Percentiles rank a stretch among this genome's conserved stretches.
These are phyloP conservation scores for Aspergillus udagawae DNA, from an alignment of 2,329 filamentous ascomycete species.

Conservation along the genomic window DNA sequence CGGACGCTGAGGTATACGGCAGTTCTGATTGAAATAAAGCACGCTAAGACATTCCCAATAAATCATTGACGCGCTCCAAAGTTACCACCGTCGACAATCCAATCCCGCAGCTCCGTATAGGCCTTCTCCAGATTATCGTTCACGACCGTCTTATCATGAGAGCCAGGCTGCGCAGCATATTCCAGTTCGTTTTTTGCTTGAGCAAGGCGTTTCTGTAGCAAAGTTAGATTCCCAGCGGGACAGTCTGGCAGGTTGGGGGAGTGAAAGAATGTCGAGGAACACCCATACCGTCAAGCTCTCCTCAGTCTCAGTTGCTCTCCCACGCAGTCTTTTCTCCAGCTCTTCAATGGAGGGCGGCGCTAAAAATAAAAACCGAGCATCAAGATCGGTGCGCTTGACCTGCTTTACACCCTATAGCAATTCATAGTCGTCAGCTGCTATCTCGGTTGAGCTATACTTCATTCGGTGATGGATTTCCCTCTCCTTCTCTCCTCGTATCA, in stretches of 20 bases:
- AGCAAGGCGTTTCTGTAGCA: constrained; percentile 53
- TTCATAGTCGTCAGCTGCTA: constrained; percentile 4
- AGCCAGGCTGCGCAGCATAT: constrained; percentile 63
- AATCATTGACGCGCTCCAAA: constrained; percentile 27
- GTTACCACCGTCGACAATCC: constrained; percentile 43
- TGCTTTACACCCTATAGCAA: constrained; percentile 74
- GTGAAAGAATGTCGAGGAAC: too few relatives aligned
- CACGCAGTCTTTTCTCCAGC: constrained; percentile 70
- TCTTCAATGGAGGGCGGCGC: constrained; percentile 71
- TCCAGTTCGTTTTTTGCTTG: constrained; percentile 73
- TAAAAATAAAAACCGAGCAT: constrained; percentile 79
- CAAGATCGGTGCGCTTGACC: constrained; percentile 70
- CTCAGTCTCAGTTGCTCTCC: constrained; percentile 74
- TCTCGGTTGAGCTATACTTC: neutral
- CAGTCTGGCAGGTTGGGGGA: neutral
- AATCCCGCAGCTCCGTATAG: constrained; percentile 52
- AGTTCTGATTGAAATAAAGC: neutral
- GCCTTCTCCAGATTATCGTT: constrained; percentile 62
- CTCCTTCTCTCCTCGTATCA: neutral
- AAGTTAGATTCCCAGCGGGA: neutral
- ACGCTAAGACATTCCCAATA: neutral
- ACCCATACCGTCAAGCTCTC: constrained; percentile 50
- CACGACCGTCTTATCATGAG: constrained; percentile 62
- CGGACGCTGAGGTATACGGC: neutral
- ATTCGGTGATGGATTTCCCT: neutral